Conservation (phyloP, 768 basidiomycete genomes). For the Rickenella mellea region DNA sequence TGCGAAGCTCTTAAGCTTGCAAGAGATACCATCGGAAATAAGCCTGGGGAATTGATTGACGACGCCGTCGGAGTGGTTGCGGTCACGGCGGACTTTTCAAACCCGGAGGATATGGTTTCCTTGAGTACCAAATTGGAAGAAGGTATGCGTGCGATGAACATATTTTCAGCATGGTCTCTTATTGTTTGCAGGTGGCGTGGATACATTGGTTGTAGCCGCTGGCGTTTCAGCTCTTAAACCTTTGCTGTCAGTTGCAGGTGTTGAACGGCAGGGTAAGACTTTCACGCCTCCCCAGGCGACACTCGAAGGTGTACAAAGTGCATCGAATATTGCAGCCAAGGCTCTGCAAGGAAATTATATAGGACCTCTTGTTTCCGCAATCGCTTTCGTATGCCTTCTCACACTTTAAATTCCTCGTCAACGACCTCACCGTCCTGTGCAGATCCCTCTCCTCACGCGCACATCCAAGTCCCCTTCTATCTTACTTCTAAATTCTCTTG, state of each 20-base stretch:
- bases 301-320: slow-evolving; percentile 46
- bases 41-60: slow-evolving; percentile 15
- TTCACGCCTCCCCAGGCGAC: slow-evolving; percentile 29
- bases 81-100: slow-evolving; percentile 53
- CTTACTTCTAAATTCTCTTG: slow-evolving; percentile 71
- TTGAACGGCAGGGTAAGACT: slow-evolving; percentile 24
- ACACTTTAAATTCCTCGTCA: neutral
- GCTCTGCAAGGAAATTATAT: slow-evolving; percentile 58
- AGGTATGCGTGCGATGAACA: slow-evolving; percentile 30
- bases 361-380: slow-evolving; percentile 60
- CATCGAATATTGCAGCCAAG: slow-evolving; percentile 44
- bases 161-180: too few relatives aligned
- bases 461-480: slow-evolving; percentile 64
- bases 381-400: slow-evolving; percentile 51
- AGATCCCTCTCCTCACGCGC: slow-evolving; percentile 70
- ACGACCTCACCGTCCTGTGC: neutral
- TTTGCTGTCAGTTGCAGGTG: slow-evolving; percentile 60
- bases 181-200: slow-evolving; percentile 66
- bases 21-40: slow-evolving; percentile 8
- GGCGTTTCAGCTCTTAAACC: slow-evolving; percentile 80
- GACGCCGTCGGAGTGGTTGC: slow-evolving; percentile 33
- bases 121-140: slow-evolving; percentile 42
- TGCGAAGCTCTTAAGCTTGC: slow-evolving; percentile 28
- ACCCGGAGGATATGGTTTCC: slow-evolving; percentile 55
- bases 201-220: slow-evolving; percentile 74